phyloP scores from a whole-genome alignment of 345 rosid species.

The Gossypium mustelinum region DNA sequence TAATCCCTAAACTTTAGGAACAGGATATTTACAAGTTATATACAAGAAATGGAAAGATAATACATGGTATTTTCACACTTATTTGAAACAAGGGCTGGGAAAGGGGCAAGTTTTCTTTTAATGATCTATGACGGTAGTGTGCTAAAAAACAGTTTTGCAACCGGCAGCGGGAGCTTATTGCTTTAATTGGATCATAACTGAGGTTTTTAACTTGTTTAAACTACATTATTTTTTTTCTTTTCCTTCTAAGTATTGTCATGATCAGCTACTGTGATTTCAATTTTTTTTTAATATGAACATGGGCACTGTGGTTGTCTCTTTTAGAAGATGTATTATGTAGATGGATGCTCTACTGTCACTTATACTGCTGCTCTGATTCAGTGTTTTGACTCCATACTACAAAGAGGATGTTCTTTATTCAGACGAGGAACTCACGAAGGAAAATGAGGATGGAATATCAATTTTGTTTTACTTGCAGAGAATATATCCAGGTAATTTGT shows the following conservation, averaged over 20 bases:
- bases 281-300: neutral
- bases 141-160: neutral
- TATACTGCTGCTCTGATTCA: constrained; percentile 30
- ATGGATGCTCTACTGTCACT: constrained; percentile 22
- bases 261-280: constrained; percentile 5
- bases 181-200: neutral
- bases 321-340: neutral
- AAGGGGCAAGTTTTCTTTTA: neutral
- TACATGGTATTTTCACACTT: too few species aligned
- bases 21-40: too few species aligned
- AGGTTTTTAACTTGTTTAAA: neutral
- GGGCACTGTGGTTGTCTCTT: neutral
- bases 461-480: constrained; percentile 74
- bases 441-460: constrained; percentile 94
- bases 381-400: constrained; percentile 93
- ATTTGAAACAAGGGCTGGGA: neutral
- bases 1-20: too few species aligned
- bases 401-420: constrained; percentile 87
- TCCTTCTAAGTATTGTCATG: neutral
- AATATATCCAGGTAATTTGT: constrained; percentile 79
- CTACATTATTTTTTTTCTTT: constrained; percentile 8
- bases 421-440: constrained; percentile 62
- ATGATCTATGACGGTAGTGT: neutral
- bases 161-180: neutral
- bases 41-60: too few species aligned